A percentile compares a stretch with the other conserved stretches of the same genome.
Evolutionary conservation across 768 basidiomycete genomes (phyloP).

Genomic region (Lactarius tabidus): DNA sequence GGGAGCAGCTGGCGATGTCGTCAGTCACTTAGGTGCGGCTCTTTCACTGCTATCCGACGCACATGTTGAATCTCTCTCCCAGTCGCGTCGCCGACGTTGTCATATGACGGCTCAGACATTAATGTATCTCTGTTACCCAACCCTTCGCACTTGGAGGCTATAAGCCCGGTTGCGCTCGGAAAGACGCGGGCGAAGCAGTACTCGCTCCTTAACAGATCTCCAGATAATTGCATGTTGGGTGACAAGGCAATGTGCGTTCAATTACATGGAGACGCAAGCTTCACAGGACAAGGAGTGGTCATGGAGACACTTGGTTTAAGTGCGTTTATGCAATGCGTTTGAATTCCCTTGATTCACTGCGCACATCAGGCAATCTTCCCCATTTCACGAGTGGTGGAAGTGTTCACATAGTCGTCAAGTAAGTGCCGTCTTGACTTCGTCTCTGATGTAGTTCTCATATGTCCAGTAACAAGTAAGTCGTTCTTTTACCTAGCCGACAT

Average conservation of each 20-base stretch:
- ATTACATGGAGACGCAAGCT: constrained; percentile 89
- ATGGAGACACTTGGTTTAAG: constrained; percentile 87
- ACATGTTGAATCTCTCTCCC: not conserved
- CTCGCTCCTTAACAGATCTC: constrained; percentile 62
- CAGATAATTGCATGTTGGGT: constrained; percentile 43
- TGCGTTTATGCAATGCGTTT: constrained; percentile 34
- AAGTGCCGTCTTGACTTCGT: constrained; percentile 31
- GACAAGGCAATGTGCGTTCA: constrained; percentile 85
- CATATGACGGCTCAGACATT: constrained; percentile 51
- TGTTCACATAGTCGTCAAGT: constrained; percentile 90
- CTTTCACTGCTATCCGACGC: not conserved
- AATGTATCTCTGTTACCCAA: constrained; percentile 79
- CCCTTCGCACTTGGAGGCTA: constrained; percentile 81
- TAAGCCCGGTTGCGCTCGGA: constrained; percentile 83
- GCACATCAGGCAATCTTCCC: constrained; percentile 65
- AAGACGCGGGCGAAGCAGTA: constrained; percentile 91
- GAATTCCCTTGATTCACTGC: not conserved
- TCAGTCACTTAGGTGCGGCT: constrained; percentile 71
- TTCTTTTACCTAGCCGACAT: not conserved
- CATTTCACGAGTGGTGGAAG: constrained; percentile 91
- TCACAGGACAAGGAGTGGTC: constrained; percentile 85
- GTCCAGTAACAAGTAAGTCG: constrained; percentile 32
- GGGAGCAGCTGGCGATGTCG: constrained; percentile 75
- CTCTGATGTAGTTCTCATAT: constrained; percentile 8
- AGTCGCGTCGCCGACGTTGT: constrained; percentile 64